Conservation (phyloP, 1,139 yeast species). For the Suhomyces yuchorum region DNA sequence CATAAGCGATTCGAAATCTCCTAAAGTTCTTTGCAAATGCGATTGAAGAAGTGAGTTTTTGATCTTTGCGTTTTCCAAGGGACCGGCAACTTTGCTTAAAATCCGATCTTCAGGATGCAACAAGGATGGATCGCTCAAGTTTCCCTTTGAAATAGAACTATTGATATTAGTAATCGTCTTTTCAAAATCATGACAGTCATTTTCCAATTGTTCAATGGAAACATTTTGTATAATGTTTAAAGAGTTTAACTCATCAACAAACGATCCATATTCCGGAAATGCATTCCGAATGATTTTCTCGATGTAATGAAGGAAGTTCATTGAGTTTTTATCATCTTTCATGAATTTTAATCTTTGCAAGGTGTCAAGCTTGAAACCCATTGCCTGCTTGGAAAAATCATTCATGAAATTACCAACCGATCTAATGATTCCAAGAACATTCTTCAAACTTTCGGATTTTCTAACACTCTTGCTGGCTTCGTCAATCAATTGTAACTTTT, state of each 20-base stretch:
- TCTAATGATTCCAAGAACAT: slow-evolving; percentile 72
- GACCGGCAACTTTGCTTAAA: slow-evolving; percentile 44
- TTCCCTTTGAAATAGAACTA: slow-evolving; percentile 66
- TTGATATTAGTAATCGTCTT: slow-evolving; percentile 55
- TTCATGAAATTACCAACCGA: slow-evolving; percentile 95
- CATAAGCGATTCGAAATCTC: slow-evolving; percentile 65
- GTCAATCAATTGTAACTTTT: slow-evolving; percentile 66
- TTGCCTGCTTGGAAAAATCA: slow-evolving; percentile 74
- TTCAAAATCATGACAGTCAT: slow-evolving; percentile 68
- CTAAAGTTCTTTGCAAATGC: slow-evolving; percentile 56
- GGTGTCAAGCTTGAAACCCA: slow-evolving; percentile 82
- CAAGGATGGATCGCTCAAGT: slow-evolving; percentile 62
- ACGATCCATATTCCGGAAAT: slow-evolving; percentile 75
- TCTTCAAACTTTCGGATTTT: slow-evolving; percentile 63
- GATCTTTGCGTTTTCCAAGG: slow-evolving; percentile 63
- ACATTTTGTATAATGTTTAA: slow-evolving; percentile 66
- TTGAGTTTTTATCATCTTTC: slow-evolving; percentile 77
- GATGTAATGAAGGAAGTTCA: slow-evolving; percentile 83
- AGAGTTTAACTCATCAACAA: slow-evolving; percentile 73
- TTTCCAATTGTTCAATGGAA: slow-evolving; percentile 73
- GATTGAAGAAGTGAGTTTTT: slow-evolving; percentile 59
- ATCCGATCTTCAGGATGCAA: slow-evolving; percentile 82
- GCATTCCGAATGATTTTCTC: slow-evolving; percentile 76
- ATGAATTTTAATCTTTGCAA: slow-evolving; percentile 81
- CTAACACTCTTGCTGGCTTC: slow-evolving; percentile 64